Base-by-base conservation (phyloP, 805 yeast genomes). In the Nakazawaea peltata region DNA sequence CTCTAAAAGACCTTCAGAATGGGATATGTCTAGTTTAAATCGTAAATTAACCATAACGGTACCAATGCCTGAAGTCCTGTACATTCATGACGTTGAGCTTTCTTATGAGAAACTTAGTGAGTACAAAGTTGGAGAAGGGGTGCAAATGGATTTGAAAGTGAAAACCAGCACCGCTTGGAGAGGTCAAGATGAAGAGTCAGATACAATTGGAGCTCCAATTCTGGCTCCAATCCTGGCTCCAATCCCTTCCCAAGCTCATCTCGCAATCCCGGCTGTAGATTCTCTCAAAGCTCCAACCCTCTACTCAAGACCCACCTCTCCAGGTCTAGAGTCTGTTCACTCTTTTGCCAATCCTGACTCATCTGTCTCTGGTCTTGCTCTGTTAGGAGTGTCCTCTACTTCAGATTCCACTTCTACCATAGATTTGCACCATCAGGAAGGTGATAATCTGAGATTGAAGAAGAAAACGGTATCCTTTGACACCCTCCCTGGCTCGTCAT, bases 91-190 rank as follows among this genome's bases (percentile, higher is more conserved):
- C 7, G 69, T 77, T 6, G 76, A 74, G 37, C 63, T 65, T 39
- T 42, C 54, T 1, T 68, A 58, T 41, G 57, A 57, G 4, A 52
- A 54, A 27, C 55, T 60, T 22, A 43, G 59, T 8, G 74, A 69
- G 32, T 74, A 67, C 42, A 50, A 67, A 8, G 76, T 82, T 1
- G 92, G 92, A 2, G 77, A 74, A 33, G 76, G 81, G 1, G 69
- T 84, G n/a, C 41, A 51, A 0, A 63, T 68, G 2, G 49, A 44
- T 7, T 50, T 81, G 17, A 44, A 42, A 0, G 53, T 84, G 3
- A 52, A 57, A 5, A 64, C 81, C 0, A 46, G 56, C 3, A 57
- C 67, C 0, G 56, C 55, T 32, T 75, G 82, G 82, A 34, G 41
- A 15, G 44, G 41, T 4, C 26, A 37, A 16, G 25, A n/a, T 6